Conservation (phyloP, 495 filamentous ascomycete species). For the Hypoxylon intermedium region DNA sequence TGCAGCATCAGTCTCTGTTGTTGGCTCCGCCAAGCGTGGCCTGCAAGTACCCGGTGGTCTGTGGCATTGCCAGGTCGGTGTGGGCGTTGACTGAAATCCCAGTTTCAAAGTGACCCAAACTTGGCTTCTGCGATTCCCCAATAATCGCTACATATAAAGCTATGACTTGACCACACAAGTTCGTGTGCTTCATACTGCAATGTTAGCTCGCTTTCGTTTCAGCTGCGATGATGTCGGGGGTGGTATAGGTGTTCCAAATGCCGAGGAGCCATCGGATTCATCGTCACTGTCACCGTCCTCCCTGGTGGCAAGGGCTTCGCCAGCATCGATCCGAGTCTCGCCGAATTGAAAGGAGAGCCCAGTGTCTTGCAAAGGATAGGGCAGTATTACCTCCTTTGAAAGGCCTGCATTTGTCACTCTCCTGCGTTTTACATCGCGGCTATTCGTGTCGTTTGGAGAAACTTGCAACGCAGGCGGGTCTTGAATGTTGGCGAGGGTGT, state of each 20-base stretch:
- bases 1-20: too few relatives aligned
- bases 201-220: slow-evolving; percentile 1
- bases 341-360: slow-evolving; percentile 1
- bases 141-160: too few relatives aligned
- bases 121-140: too few relatives aligned
- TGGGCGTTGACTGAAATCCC: too few relatives aligned
- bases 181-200: background rate
- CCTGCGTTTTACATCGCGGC: slow-evolving; percentile 42
- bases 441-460: too few relatives aligned
- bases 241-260: slow-evolving; percentile 49
- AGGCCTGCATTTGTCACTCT: slow-evolving; percentile 60
- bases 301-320: slow-evolving; percentile 39
- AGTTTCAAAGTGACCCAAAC: too few relatives aligned
- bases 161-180: too few relatives aligned
- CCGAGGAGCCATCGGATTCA: slow-evolving; percentile 53
- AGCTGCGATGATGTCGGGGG: background rate
- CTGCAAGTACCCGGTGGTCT: too few relatives aligned
- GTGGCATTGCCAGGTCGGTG: too few relatives aligned
- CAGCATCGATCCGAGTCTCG: slow-evolving; percentile 52
- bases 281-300: slow-evolving; percentile 60
- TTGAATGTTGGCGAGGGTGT: background rate
- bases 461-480: too few relatives aligned
- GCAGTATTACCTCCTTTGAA: slow-evolving; percentile 58
- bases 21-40: too few relatives aligned
- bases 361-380: background rate